Evolutionary conservation across 257 asterid genomes (phyloP), one percentile per base, ranked within the genome.

Genomic region (Mitragyna speciosa): DNA sequence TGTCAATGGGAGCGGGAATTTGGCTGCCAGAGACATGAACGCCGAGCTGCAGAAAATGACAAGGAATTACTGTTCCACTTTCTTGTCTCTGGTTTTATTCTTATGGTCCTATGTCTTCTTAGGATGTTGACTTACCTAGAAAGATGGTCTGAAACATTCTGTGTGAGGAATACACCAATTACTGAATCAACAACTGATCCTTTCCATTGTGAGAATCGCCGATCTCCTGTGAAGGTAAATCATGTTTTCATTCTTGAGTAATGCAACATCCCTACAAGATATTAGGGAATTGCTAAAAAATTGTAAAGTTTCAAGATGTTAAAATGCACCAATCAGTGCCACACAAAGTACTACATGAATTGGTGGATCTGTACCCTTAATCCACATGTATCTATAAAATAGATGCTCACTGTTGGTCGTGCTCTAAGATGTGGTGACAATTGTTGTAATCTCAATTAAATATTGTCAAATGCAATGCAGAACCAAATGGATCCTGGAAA

Each of bases 131-230:
- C 49, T 81, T 90, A 95, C 99, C 99, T 95, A 36, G 99, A 95
- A 77, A 95, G 98, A 86, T 93, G 98, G 84, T 95, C 99, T 20
- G 98, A 91, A 63, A 95, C 98, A 83, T 95, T 95, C 86, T 95
- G 99, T 65, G 99, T 95, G 84, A 95, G 97, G 84, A 92, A 95
- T 70, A 95, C 98, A 73, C 99, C 99, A 80, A 95, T 90, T n/a
- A 93, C 98, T 9, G 99, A 95, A 87, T 95, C 99, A 70, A 95
- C 97, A 47, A 95, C 98, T 5, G 98, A 95, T 78, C 99, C 98
- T 87, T 95, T 95, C 99, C 99, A 95, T 84, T 82, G 87, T 31
- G 97, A 90, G 91, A 95, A 95, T 70, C 97, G 89, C 82, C 98
- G 90, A 86, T 93, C 97, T 71, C 99, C 99, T 95, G 91, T 84